Evolutionary conservation across 768 basidiomycete species (phyloP).

Genomic region (Lactarius evosmus): DNA sequence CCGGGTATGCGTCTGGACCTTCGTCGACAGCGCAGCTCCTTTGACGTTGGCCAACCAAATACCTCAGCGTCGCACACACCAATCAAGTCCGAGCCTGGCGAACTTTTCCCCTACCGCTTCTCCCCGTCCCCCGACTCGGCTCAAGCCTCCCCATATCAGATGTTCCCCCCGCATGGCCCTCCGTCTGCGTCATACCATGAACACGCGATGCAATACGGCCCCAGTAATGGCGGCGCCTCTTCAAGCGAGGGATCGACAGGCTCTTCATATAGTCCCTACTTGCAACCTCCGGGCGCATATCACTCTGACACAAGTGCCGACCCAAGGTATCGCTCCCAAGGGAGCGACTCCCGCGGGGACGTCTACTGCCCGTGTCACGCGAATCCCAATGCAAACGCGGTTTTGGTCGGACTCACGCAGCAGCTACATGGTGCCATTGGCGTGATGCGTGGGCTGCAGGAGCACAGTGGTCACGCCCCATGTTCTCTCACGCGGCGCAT

Average conservation of each 20-base stretch:
- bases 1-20: constrained; percentile 31
- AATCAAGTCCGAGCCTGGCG: constrained; percentile 41
- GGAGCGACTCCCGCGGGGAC: constrained; percentile 19
- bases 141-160: constrained; percentile 28
- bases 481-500: constrained; percentile 27
- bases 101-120: constrained; percentile 30
- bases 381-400: constrained; percentile 24
- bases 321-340: constrained; percentile 22
- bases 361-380: constrained; percentile 26
- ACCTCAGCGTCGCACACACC: constrained; percentile 45
- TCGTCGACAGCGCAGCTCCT: constrained; percentile 29
- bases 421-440: constrained; percentile 25
- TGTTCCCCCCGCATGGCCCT: constrained; percentile 24
- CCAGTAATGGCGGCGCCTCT: constrained; percentile 13
- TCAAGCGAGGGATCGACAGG: constrained; percentile 26
- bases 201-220: constrained; percentile 16
- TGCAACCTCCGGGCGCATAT: constrained; percentile 22
- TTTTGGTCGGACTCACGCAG: constrained; percentile 24
- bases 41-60: constrained; percentile 29
- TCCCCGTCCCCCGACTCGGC: constrained; percentile 30
- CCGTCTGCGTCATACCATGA: constrained; percentile 18
- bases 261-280: constrained; percentile 29
- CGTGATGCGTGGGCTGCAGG: constrained; percentile 26
- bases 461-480: constrained; percentile 20
- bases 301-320: constrained; percentile 23